These are phyloP conservation scores for Neonectria ditissima DNA, from an alignment of 2,329 filamentous ascomycete genomes.

Conservation along the genomic window DNA sequence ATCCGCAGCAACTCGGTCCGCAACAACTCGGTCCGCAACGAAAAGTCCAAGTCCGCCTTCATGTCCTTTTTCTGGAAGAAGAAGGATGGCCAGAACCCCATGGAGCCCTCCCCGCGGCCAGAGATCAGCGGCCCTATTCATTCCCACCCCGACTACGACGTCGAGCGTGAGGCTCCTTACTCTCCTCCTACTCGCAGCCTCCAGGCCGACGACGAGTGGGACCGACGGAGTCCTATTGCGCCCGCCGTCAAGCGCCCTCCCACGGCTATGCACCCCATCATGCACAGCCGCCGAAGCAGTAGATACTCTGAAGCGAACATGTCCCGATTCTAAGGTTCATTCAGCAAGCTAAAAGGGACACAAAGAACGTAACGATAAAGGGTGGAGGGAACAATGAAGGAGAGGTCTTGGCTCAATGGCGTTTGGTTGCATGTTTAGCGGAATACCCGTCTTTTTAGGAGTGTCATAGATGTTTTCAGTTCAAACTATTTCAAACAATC, in stretches of 20 bases:
- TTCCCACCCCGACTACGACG: constrained; percentile 47
- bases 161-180: constrained; percentile 50
- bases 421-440: constrained; percentile 28
- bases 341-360: not conserved
- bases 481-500: constrained; percentile 11
- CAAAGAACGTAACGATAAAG: not conserved
- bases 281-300: constrained; percentile 56
- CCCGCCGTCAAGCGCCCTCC: constrained; percentile 67
- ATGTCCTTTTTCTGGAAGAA: constrained; percentile 51
- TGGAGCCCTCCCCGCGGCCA: constrained; percentile 45
- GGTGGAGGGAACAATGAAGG: constrained; percentile 9
- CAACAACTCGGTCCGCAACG: constrained; percentile 55
- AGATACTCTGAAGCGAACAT: constrained; percentile 65
- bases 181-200: constrained; percentile 28
- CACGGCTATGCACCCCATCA: constrained; percentile 68
- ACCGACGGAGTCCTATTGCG: constrained; percentile 65
- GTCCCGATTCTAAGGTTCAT: constrained; percentile 57
- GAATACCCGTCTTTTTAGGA: constrained; percentile 39
- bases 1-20: constrained; percentile 56
- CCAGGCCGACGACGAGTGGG: constrained; percentile 29
- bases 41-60: constrained; percentile 54
- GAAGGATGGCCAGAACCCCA: constrained; percentile 39
- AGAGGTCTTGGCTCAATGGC: constrained; percentile 32
- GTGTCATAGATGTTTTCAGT: constrained; percentile 22
- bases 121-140: constrained; percentile 50